phyloP scores from a whole-genome alignment of 352 stramenopile species.

The Pythium rishiriense region DNA sequence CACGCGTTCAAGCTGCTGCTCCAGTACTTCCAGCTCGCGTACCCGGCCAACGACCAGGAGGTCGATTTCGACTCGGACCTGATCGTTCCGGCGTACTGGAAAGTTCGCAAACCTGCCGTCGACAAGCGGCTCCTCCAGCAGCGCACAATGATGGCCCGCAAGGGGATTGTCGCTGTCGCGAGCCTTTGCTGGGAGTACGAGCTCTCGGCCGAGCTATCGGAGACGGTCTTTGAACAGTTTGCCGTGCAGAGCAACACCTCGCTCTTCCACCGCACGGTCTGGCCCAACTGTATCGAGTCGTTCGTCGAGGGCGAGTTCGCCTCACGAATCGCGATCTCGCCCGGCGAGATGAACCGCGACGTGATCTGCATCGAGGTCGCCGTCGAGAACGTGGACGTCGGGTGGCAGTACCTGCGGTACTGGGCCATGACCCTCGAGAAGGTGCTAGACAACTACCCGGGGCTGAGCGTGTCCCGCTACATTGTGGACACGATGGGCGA shows the following conservation, averaged over 20 bases:
- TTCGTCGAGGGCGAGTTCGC: constrained; percentile 20
- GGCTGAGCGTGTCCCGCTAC: constrained; percentile 23
- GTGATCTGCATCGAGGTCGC: constrained; percentile 24
- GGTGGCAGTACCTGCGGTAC: constrained; percentile 21
- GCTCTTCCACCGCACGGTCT: constrained; percentile 12
- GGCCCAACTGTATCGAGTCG: constrained; percentile 25
- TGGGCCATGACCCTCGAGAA: constrained; percentile 23
- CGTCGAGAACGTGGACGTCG: constrained; percentile 5
- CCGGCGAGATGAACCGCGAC: constrained; percentile 3
- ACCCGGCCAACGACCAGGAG: constrained; percentile 15
- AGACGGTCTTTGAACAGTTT: constrained; percentile 27
- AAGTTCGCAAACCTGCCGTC: constrained; percentile 20
- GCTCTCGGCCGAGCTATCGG: constrained; percentile 15
- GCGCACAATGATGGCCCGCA: constrained; percentile 19
- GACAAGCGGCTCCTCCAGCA: constrained; percentile 20
- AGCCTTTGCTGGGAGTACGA: constrained; percentile 31
- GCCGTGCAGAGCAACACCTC: constrained; percentile 25
- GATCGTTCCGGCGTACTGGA: constrained; percentile 29
- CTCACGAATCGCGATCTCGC: constrained; percentile 4
- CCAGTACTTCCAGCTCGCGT: constrained; percentile 29
- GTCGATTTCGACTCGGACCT: constrained; percentile 23
- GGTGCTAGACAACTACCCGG: constrained; percentile 27
- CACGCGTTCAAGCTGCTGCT: constrained; percentile 27
- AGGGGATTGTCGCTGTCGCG: constrained; percentile 4
- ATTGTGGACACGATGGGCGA: constrained; percentile 2